Evolutionary conservation across 495 filamentous ascomycete species (phyloP), one percentile per base, ranked within the genome.

Genomic region (Emericellopsis terricola): DNA sequence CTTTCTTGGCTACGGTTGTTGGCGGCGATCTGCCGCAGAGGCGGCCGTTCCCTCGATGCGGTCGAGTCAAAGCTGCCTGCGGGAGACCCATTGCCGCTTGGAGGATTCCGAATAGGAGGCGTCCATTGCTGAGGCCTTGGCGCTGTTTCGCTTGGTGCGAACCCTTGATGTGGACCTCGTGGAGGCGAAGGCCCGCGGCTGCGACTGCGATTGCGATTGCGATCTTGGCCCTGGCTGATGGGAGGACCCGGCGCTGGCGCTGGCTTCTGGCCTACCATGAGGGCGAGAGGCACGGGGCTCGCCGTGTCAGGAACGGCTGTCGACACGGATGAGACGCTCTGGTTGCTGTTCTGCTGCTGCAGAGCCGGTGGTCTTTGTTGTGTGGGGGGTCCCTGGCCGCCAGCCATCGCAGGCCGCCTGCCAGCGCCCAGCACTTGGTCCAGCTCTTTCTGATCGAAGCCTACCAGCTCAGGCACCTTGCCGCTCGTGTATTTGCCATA

Each of bases 401-500:
- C n/a, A n/a, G n/a, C n/a, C n/a, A n/a, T n/a, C n/a, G n/a, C n/a
- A n/a, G n/a, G n/a, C n/a, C 33, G 19, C 15, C 27, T 35, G 33
- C 49, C 57, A 8, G 56, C 50, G 13, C 70, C 78, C 28, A 73
- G 45, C 24, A 93, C 63, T 27, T 69, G 57, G 38, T 87, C 82
- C 19, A 73, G 65, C 53, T 94, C 84, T 27, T 66, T 71, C 21
- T 75, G 62, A 43, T 79, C 78, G 51, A 96, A 96, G 6, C 86
- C 87, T 29, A 71, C 64, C 13, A 97, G 57, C 23, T 72, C 68
- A 15, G 89, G 89, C 15, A 76, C 54, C 38, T 72, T 79, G 8
- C 91, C 89, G 17, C 81, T 79, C 8, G 91, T 96, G 48, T 94
- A 97, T 49, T 94, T 96, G 38, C 70, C 76, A 50, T 78, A 97